Evolutionary conservation across 2,329 filamentous ascomycete genomes (phyloP), one percentile per base, ranked within the genome.

Genomic region (Penicillium sp.): DNA sequence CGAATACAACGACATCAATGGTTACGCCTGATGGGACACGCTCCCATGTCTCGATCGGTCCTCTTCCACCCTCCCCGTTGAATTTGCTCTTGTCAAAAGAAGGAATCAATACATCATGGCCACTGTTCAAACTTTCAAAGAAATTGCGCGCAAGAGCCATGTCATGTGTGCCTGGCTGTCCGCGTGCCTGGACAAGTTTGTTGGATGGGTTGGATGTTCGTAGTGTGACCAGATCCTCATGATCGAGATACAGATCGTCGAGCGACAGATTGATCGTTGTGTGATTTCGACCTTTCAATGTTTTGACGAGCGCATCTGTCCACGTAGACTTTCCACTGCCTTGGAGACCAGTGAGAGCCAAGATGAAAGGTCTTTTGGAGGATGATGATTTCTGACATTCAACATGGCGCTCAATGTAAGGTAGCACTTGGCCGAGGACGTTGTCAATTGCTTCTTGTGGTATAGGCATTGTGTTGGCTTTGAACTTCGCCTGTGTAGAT

Each of bases 251-350:
- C 0, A 59, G 39, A 46, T 60, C 58, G n/a, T 62, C 58, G 0
- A 62, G 58, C 1, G 58, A 62, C 11, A 62, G 21, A 11, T 57
- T 56, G n/a, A 60, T 60, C 11, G 58, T 57, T 22, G 52, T 52
- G 10, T 55, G 34, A 49, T 6, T 53, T 50, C 21, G 55, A 36
- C 14, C 18, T 24, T 29, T 54, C 18, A 59, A 44, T 9, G 47
- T 34, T 34, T 52, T 22, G 10, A 57, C 58, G 2, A 60, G 47
- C 4, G 52, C 54, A 8, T 58, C 53, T 14, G 60, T 62, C 55
- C 58, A 60, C 16, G 55, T 62, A 7, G 60, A 60, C 29, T 62
- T 60, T 5, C 58, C 56, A 34, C 60, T 60, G 11, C 60, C 58
- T 43, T 62, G 56, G 22, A 62, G 54, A 14, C 60, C 58, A 32